These are phyloP conservation scores for Cytidiella melzeri DNA, from an alignment of 768 basidiomycete species.

Conservation along the genomic window DNA sequence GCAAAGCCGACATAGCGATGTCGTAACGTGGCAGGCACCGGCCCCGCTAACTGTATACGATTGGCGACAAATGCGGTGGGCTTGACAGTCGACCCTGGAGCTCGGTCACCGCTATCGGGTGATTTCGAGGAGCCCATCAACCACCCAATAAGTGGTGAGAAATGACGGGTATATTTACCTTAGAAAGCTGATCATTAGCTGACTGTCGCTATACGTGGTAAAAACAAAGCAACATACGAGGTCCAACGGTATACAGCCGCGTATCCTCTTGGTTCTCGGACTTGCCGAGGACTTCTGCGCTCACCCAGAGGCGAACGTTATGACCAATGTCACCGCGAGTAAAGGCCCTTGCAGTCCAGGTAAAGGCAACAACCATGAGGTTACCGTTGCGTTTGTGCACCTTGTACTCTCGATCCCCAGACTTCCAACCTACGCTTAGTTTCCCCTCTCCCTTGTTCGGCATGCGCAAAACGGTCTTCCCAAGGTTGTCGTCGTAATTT, in stretches of 20 bases:
- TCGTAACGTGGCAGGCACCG: conserved; percentile 33
- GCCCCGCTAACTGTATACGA: conserved; percentile 38
- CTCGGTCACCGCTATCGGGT: conserved; percentile 12
- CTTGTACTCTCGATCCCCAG: conserved; percentile 25
- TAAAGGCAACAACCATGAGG: conserved; percentile 20
- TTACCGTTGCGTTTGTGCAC: conserved; percentile 28
- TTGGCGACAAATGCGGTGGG: conserved; percentile 37
- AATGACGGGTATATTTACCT: conserved; percentile 32
- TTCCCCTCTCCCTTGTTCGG: conserved; percentile 13
- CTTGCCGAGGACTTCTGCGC: conserved; percentile 28
- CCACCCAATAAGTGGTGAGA: conserved; percentile 36
- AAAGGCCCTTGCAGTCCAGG: conserved; percentile 22
- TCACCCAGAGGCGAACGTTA: conserved; percentile 23
- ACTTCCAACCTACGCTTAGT: conserved; percentile 22
- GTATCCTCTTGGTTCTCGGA: conserved; percentile 23
- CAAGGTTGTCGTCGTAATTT: conserved; percentile 21
- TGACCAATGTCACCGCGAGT: conserved; percentile 24
- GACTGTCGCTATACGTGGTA: neutral
- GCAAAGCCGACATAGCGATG: conserved; percentile 34
- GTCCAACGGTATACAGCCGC: conserved; percentile 35
- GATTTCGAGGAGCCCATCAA: conserved; percentile 22
- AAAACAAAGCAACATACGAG: conserved; percentile 23
- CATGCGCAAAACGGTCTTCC: conserved; percentile 18
- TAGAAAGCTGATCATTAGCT: neutral
- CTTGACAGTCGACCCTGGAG: conserved; percentile 15